Evolutionary conservation across 495 filamentous ascomycete genomes (phyloP).

Genomic region (Achaetomiella virescens): DNA sequence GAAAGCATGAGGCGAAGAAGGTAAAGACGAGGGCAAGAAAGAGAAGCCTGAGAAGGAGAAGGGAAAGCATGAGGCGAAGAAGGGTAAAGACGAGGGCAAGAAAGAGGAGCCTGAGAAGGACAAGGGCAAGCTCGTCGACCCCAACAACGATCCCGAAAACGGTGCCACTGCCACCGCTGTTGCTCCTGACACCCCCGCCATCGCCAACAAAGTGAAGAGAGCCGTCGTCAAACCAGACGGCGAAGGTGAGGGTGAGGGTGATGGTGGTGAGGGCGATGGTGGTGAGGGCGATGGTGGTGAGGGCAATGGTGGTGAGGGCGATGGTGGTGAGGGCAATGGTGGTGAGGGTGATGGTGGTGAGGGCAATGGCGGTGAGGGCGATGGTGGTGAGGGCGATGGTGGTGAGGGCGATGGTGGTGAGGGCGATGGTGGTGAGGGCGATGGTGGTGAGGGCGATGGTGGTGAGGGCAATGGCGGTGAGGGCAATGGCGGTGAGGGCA

Average conservation of each 20-base stretch:
- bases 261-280: no score
- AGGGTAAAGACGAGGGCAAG: neutral
- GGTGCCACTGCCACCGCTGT: no score
- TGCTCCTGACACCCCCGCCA: no score
- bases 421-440: neutral
- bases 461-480: neutral
- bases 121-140: neutral
- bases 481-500: neutral
- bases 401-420: neutral
- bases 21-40: neutral
- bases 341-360: neutral
- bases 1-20: conserved; percentile 3
- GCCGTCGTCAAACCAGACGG: no score
- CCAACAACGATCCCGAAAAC: conserved; percentile 5
- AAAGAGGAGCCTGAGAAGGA: neutral
- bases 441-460: neutral
- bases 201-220: no score
- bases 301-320: no score
- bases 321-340: no score
- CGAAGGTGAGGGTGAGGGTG: no score
- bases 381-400: neutral
- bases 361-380: neutral
- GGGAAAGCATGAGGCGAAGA: neutral
- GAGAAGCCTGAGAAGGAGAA: neutral
- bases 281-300: no score